phyloP scores from a whole-genome alignment of 2,329 filamentous ascomycete species.

The Sclerotinia borealis region DNA sequence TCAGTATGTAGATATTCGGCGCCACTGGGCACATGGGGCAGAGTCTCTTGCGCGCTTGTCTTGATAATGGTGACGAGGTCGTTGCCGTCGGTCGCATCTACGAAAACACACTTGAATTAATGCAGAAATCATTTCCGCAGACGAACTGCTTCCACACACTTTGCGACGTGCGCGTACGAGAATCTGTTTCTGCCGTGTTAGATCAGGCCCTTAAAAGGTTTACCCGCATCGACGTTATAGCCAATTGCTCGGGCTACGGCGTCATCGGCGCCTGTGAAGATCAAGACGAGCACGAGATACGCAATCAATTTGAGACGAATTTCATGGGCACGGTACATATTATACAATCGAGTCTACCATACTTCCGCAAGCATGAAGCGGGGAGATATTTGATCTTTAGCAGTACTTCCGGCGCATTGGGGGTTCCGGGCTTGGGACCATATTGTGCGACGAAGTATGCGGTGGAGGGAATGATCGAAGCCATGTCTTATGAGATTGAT shows the following conservation, averaged over 20 bases:
- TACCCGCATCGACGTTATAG: slow-evolving; percentile 79
- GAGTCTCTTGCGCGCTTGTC: slow-evolving; percentile 75
- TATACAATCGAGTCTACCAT: slow-evolving; percentile 78
- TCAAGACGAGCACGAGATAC: slow-evolving; percentile 89
- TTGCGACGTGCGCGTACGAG: slow-evolving; percentile 80
- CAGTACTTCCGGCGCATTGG: slow-evolving; percentile 84
- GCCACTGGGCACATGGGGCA: slow-evolving; percentile 96
- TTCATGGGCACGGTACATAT: slow-evolving; percentile 95
- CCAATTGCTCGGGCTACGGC: slow-evolving; percentile 90
- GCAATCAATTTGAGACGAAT: slow-evolving; percentile 96
- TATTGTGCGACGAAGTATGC: slow-evolving; percentile 98
- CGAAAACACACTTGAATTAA: slow-evolving; percentile 67
- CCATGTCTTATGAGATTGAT: slow-evolving; percentile 93
- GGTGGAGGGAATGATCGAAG: slow-evolving; percentile 90
- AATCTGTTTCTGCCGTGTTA: slow-evolving; percentile 69
- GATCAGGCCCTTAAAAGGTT: slow-evolving; percentile 66
- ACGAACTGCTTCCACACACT: slow-evolving; percentile 70
- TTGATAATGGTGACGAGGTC: slow-evolving; percentile 76
- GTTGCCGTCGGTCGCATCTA: slow-evolving; percentile 78
- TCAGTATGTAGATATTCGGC: slow-evolving; percentile 66
- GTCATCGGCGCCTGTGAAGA: slow-evolving; percentile 95
- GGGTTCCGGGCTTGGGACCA: slow-evolving; percentile 84
- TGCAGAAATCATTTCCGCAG: slow-evolving; percentile 59
- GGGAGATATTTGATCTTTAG: slow-evolving; percentile 94
- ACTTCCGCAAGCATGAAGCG: slow-evolving; percentile 69